Evolutionary conservation across 1,284 basidiomycete species (phyloP), one percentile per base, ranked within the genome.

Genomic region (Melampsora larici-populina): DNA sequence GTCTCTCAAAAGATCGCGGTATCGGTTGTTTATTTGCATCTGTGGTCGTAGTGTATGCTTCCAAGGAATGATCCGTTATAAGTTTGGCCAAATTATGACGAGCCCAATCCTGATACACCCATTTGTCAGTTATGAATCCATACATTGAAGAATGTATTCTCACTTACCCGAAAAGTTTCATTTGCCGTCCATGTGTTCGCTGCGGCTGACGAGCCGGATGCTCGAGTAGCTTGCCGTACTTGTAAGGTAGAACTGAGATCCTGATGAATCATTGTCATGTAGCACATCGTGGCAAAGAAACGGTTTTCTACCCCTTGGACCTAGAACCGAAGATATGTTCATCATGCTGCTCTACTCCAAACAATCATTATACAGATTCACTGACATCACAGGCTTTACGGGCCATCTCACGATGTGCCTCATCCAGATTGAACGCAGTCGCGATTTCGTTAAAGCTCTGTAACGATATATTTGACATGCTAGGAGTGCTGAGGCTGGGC

Each of bases 41-140:
- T 17, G 55, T 58, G 55, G 55, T 58, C 55, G 55, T 24, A 29
- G n/a, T 58, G 24, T 58, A 58, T 9, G 55, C 55, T 17, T 58
- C 55, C 55, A 58, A 29, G 55, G 55, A 58, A 58, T 58, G 55
- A 58, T 58, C 55, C 7, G 55, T 58, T 11, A 58, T 58, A 58
- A 58, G 55, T 58, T 58, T 58, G 55, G 55, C 55, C 29, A 58
- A 29, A 58, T 58, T 58, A 58, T 58, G 55, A 58, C 55, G 55
- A 58, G 55, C 55, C 55, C 55, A 58, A 24, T 58, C 55, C 55
- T 58, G 55, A 11, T 21, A 58, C 3, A 58, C 21, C 11, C 55
- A 29, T 7, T 24, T 15, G 55, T 58, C 17, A 58, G 40, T 8
- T 43, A 13, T 43, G 40, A 43, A 9, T 43, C 40, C 13, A 13